Percentiles rank a stretch among this genome's conserved stretches.
These are phyloP conservation scores for Gossypium bickii DNA, from an alignment of 345 rosid species.

Conservation along the genomic window DNA sequence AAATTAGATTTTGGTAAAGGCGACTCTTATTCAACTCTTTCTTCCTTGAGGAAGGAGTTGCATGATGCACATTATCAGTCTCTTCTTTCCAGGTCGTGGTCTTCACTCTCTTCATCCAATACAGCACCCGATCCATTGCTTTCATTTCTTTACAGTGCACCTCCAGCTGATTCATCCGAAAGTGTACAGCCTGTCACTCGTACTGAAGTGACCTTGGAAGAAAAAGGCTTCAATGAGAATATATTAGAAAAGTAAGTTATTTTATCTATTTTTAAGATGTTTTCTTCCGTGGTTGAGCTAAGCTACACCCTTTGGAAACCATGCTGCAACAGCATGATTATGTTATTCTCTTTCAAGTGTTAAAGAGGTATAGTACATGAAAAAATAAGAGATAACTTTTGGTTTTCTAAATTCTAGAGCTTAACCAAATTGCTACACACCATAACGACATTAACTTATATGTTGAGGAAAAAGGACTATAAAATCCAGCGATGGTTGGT, in stretches of 20 bases:
- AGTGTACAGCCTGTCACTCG: conserved; percentile 25
- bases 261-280: background rate
- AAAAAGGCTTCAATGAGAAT: conserved; percentile 27
- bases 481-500: background rate
- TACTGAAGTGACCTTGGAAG: conserved; percentile 24
- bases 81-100: conserved; percentile 28
- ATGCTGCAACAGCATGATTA: background rate
- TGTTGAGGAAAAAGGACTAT: background rate
- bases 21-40: conserved; percentile 30
- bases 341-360: background rate
- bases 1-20: conserved; percentile 42
- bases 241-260: conserved; percentile 33
- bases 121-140: conserved; percentile 42
- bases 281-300: background rate
- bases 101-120: conserved; percentile 36
- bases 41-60: conserved; percentile 37
- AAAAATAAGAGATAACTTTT: background rate
- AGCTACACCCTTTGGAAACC: background rate
- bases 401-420: background rate
- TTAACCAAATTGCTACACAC: background rate
- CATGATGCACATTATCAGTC: conserved; percentile 39
- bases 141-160: conserved; percentile 38
- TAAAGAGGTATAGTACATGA: background rate
- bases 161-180: conserved; percentile 30
- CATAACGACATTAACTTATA: background rate